Evolutionary conservation across 2,329 filamentous ascomycete species (phyloP).

Genomic region (Aurifilum marmelostoma): DNA sequence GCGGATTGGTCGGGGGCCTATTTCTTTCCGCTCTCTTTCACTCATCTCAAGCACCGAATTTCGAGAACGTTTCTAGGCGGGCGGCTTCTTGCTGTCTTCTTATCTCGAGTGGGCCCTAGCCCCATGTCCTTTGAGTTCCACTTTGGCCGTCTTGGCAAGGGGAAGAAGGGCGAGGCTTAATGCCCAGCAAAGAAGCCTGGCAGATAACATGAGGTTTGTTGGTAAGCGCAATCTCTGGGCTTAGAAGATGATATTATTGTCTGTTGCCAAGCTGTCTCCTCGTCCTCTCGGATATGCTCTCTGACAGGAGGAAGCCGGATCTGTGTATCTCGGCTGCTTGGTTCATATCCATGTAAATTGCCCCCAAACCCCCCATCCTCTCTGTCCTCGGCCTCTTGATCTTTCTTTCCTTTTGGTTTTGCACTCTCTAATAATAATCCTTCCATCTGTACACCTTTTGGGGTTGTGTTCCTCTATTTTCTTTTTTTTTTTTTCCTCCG

Average conservation of each 20-base stretch:
- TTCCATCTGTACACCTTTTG: not conserved
- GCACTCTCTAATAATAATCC: not conserved
- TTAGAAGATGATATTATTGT: slow-evolving; percentile 1
- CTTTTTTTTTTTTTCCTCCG: no score
- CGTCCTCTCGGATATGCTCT: not conserved
- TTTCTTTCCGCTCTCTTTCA: no score
- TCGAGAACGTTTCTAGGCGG: not conserved
- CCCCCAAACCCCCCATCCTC: not conserved
- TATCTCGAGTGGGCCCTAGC: slow-evolving; percentile 16
- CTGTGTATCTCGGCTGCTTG: not conserved
- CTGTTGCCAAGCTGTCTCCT: slow-evolving; percentile 3
- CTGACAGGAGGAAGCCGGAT: not conserved
- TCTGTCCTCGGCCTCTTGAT: not conserved
- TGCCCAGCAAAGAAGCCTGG: not conserved
- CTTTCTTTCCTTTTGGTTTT: not conserved
- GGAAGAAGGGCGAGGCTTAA: not conserved
- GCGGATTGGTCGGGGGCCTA: not conserved
- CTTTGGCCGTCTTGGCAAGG: slow-evolving; percentile 18
- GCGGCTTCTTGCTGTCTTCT: not conserved
- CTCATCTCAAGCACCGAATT: not conserved
- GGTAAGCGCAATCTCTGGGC: slow-evolving; percentile 12
- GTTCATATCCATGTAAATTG: slow-evolving; percentile 6
- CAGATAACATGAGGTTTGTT: not conserved
- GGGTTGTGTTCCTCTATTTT: not conserved
- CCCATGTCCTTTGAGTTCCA: slow-evolving; percentile 8